phyloP scores from a whole-genome alignment of 148 eudicot genomes.

The Simmondsia chinensis region DNA sequence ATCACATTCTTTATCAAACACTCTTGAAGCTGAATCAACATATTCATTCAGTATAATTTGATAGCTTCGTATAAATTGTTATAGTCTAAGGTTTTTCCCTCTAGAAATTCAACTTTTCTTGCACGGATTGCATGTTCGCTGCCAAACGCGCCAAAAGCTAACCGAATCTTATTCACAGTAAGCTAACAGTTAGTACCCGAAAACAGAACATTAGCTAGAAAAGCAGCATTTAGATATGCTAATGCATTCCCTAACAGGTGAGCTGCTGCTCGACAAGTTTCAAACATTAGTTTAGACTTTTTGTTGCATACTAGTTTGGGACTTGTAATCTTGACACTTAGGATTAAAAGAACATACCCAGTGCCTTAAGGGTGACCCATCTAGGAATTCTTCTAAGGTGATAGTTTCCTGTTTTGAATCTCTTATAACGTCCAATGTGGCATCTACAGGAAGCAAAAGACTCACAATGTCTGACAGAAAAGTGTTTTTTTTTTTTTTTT shows the following conservation, averaged over 20 bases:
- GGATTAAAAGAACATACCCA: constrained; percentile 30
- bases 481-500: constrained; percentile 28
- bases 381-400: constrained; percentile 41
- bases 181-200: constrained; percentile 12
- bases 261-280: constrained; percentile 58
- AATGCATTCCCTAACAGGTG: constrained; percentile 62
- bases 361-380: constrained; percentile 30
- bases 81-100: constrained; percentile 24
- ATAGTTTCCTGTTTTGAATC: constrained; percentile 21
- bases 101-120: constrained; percentile 32
- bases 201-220: constrained; percentile 34
- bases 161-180: constrained; percentile 18
- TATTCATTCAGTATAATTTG: constrained; percentile 17
- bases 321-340: constrained; percentile 41
- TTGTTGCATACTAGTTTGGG: constrained; percentile 10
- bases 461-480: constrained; percentile 67
- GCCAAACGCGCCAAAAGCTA: constrained; percentile 60
- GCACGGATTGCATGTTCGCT: constrained; percentile 46
- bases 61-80: constrained; percentile 35
- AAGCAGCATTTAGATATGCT: constrained; percentile 62
- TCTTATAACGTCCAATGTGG: constrained; percentile 28
- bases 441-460: constrained; percentile 40
- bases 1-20: not conserved
- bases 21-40: not conserved
- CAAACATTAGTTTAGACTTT: constrained; percentile 28